Conservation (phyloP, 768 basidiomycete genomes). For the Agaricus blazei region DNA sequence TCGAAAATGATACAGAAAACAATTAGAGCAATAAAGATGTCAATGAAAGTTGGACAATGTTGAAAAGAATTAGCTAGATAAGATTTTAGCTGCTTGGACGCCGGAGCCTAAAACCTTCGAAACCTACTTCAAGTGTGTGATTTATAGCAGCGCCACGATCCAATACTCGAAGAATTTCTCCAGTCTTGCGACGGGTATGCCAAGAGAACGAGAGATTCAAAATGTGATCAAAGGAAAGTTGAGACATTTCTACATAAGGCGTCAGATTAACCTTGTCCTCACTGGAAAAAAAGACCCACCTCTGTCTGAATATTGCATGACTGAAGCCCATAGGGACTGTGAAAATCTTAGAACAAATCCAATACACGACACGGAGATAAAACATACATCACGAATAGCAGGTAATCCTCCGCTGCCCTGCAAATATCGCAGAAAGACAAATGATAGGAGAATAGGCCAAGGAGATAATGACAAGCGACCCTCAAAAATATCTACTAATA, state of each 20-base stretch:
- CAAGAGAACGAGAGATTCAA: slow-evolving; percentile 83
- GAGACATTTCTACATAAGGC: slow-evolving; percentile 64
- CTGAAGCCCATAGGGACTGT: slow-evolving; percentile 76
- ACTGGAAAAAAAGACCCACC: slow-evolving; percentile 26
- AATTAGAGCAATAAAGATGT: slow-evolving; percentile 66
- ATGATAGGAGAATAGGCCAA: slow-evolving; percentile 67
- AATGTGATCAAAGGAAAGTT: slow-evolving; percentile 81
- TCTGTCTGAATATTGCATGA: slow-evolving; percentile 85
- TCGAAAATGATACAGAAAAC: slow-evolving; percentile 61
- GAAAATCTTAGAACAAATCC: background rate
- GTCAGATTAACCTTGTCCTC: background rate
- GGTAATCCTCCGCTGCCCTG: slow-evolving; percentile 73
- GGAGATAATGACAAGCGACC: slow-evolving; percentile 40
- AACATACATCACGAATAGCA: slow-evolving; percentile 54
- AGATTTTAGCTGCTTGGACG: background rate
- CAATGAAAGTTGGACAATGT: slow-evolving; percentile 74
- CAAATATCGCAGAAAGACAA: slow-evolving; percentile 66
- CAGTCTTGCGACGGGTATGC: slow-evolving; percentile 80
- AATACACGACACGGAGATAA: background rate
- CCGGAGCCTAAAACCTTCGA: background rate
- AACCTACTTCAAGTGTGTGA: slow-evolving; percentile 60
- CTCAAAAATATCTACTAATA: slow-evolving; percentile 56
- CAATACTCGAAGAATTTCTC: slow-evolving; percentile 77
- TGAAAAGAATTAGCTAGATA: slow-evolving; percentile 72
- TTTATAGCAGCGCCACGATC: slow-evolving; percentile 87